phyloP scores from a whole-genome alignment of 371 early-diverging fungal genomes.

The Actinomortierella ambigua region DNA sequence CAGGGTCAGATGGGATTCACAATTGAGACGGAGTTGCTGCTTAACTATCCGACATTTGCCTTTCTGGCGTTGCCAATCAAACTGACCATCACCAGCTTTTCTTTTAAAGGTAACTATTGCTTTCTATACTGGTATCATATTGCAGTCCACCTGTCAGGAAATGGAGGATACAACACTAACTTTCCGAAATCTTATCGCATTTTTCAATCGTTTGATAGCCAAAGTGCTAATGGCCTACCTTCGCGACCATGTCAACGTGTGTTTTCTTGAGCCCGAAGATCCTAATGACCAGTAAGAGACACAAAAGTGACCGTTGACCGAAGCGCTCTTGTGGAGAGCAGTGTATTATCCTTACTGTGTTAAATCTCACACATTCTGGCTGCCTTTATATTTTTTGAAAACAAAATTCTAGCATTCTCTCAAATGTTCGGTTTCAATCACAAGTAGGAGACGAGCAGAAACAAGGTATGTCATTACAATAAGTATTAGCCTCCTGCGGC shows the following conservation, averaged over 20 bases:
- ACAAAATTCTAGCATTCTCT: slow-evolving; percentile 59
- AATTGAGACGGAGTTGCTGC: slow-evolving; percentile 83
- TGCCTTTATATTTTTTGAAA: background rate
- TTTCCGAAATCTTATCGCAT: too few species aligned
- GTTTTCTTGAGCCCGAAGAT: slow-evolving; percentile 84
- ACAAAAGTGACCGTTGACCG: background rate
- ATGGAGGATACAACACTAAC: too few species aligned
- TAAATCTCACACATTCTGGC: background rate
- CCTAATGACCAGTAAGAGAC: slow-evolving; percentile 49
- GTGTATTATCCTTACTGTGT: too few species aligned
- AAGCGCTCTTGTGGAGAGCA: background rate
- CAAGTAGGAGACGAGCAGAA: slow-evolving; percentile 89
- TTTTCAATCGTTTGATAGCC: slow-evolving; percentile 49
- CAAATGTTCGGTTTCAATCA: slow-evolving; percentile 83
- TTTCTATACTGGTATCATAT: background rate
- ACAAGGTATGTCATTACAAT: slow-evolving; percentile 65
- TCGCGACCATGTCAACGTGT: slow-evolving; percentile 81
- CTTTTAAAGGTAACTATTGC: slow-evolving; percentile 67
- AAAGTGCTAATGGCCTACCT: slow-evolving; percentile 88
- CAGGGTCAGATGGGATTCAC: slow-evolving; percentile 86
- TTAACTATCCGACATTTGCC: slow-evolving; percentile 91
- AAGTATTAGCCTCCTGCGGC: too few species aligned
- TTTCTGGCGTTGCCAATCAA: slow-evolving; percentile 92
- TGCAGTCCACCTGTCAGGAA: too few species aligned
- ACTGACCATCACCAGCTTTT: slow-evolving; percentile 79